Conservation (phyloP, 1,284 basidiomycete genomes). For the Testicularia cyperi region DNA sequence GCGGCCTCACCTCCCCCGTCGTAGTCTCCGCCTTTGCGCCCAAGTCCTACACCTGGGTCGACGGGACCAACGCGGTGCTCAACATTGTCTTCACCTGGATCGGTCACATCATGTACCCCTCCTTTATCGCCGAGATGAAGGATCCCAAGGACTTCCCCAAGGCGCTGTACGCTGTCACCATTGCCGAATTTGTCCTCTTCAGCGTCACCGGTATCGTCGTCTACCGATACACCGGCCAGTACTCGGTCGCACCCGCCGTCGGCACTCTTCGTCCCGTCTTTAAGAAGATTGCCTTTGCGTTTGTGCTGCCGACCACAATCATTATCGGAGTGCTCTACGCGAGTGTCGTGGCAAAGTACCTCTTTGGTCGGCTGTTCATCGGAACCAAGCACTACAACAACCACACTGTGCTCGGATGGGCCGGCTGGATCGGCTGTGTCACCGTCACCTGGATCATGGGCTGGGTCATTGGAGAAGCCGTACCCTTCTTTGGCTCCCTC, state of each 20-base stretch:
- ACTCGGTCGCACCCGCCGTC: constrained; percentile 49
- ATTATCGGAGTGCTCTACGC: constrained; percentile 60
- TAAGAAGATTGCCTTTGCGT: constrained; percentile 56
- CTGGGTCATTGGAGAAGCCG: constrained; percentile 67
- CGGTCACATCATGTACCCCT: constrained; percentile 65
- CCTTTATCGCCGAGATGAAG: constrained; percentile 68
- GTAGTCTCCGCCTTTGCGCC: constrained; percentile 46
- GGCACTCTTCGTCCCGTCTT: constrained; percentile 36
- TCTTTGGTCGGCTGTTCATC: constrained; percentile 52
- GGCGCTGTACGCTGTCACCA: constrained; percentile 62
- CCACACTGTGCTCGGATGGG: constrained; percentile 69
- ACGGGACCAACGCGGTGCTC: constrained; percentile 63
- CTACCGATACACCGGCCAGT: constrained; percentile 65
- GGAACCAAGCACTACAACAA: constrained; percentile 57
- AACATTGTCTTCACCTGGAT: constrained; percentile 68
- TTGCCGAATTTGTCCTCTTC: constrained; percentile 68
- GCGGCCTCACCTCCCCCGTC: constrained; percentile 30
- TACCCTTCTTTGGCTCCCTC: constrained; percentile 64
- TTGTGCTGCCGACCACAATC: constrained; percentile 58
- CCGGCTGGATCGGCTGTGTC: constrained; percentile 67
- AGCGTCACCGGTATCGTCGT: constrained; percentile 65
- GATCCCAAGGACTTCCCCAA: constrained; percentile 71
- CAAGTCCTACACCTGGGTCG: constrained; percentile 66
- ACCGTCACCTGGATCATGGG: constrained; percentile 67
- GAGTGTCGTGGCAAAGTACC: constrained; percentile 52